phyloP scores from a whole-genome alignment of 1,139 yeast species.

The Magnusiomyces paraingens region DNA sequence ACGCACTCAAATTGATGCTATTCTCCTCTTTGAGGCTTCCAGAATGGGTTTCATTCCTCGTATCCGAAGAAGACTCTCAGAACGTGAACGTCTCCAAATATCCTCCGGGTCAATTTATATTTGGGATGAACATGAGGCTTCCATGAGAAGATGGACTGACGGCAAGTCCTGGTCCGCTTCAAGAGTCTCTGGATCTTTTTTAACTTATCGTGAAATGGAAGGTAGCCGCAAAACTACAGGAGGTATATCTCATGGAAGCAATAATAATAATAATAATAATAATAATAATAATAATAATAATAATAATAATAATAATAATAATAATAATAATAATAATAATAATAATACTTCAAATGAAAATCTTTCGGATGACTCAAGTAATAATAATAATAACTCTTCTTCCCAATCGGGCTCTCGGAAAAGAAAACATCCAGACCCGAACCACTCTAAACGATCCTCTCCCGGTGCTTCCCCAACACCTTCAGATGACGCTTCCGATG shows the following conservation, averaged over 20 bases:
- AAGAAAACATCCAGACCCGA: constrained; percentile 11
- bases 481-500: constrained; percentile 9
- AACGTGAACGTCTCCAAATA: constrained; percentile 44
- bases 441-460: constrained; percentile 7
- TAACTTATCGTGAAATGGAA: constrained; percentile 51
- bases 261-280: neutral
- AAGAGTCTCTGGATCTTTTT: constrained; percentile 50
- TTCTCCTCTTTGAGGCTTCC: constrained; percentile 50
- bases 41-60: constrained; percentile 44
- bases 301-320: neutral
- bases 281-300: neutral
- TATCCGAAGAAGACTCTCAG: constrained; percentile 45
- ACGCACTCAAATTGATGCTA: constrained; percentile 47
- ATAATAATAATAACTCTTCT: neutral
- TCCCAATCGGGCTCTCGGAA: constrained; percentile 2
- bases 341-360: neutral
- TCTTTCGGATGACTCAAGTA: neutral
- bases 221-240: constrained; percentile 17
- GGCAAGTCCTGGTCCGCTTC: constrained; percentile 60
- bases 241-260: neutral
- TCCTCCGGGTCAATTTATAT: constrained; percentile 47
- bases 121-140: constrained; percentile 56
- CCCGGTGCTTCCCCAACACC: neutral
- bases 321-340: neutral
- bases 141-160: constrained; percentile 62